Conservation (phyloP, 768 basidiomycete species). For the Leucosporidium creatinivorum region DNA sequence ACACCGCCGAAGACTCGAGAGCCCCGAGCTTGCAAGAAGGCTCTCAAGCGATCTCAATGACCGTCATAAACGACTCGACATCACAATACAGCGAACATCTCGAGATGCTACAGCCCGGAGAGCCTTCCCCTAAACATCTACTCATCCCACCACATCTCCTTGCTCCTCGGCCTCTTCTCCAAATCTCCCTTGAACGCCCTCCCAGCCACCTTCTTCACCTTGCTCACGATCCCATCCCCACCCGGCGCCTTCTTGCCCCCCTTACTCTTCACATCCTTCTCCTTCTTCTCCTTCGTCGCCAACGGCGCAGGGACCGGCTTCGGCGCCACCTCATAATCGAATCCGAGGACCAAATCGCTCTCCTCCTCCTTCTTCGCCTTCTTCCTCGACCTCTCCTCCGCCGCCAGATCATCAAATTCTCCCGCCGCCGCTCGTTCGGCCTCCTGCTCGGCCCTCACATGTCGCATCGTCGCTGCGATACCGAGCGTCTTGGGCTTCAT, state of each 20-base stretch:
- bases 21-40: too few species aligned
- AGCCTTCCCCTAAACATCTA: not conserved
- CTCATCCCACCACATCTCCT: constrained; percentile 27
- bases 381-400: constrained; percentile 20
- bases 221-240: not conserved
- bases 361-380: constrained; percentile 25
- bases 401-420: constrained; percentile 2
- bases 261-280: constrained; percentile 6
- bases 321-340: constrained; percentile 13
- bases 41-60: too few species aligned
- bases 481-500: constrained; percentile 18
- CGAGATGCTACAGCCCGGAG: not conserved
- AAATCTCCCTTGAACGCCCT: constrained; percentile 25
- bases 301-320: too few species aligned
- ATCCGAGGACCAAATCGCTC: constrained; percentile 29
- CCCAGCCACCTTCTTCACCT: constrained; percentile 8
- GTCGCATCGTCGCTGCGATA: constrained; percentile 16
- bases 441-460: constrained; percentile 12
- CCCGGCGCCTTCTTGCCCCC: constrained; percentile 9
- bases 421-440: constrained; percentile 15
- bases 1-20: too few species aligned
- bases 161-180: constrained; percentile 9
- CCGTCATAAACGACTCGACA: too few species aligned
- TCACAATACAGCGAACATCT: not conserved
- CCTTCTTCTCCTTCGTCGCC: not conserved